phyloP scores from a whole-genome alignment of 331 rosid species.

The Pyracantha coccinea region DNA sequence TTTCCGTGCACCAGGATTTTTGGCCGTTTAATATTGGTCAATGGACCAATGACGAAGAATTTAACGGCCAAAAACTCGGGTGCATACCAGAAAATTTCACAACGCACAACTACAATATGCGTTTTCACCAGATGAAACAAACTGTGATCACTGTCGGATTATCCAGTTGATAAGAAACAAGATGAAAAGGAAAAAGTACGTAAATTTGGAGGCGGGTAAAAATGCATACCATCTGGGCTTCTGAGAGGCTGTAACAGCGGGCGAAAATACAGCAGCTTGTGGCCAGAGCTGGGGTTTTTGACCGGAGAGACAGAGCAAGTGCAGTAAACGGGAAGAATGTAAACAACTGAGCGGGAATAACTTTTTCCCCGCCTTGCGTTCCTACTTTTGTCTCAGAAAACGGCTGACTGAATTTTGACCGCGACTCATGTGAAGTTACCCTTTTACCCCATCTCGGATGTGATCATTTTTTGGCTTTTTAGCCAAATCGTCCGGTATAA shows the following conservation, averaged over 20 bases:
- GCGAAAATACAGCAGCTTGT: neutral
- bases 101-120: neutral
- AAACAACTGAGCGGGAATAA: neutral
- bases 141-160: neutral
- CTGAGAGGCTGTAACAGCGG: neutral
- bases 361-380: neutral
- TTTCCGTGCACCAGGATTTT: too few relatives aligned
- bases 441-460: neutral
- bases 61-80: too few relatives aligned
- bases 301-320: neutral
- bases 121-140: conserved; percentile 1
- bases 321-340: neutral
- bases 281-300: neutral
- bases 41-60: too few relatives aligned
- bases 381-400: neutral
- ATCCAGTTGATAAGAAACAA: neutral
- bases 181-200: neutral
- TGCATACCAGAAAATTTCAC: neutral
- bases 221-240: neutral
- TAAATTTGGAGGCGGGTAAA: neutral
- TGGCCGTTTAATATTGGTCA: too few relatives aligned
- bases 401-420: too few relatives aligned
- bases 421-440: neutral
- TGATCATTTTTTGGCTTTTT: too few relatives aligned
- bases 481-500: too few relatives aligned